Evolutionary conservation across 495 filamentous ascomycete species (phyloP).

Genomic region (Tuber aestivum): DNA sequence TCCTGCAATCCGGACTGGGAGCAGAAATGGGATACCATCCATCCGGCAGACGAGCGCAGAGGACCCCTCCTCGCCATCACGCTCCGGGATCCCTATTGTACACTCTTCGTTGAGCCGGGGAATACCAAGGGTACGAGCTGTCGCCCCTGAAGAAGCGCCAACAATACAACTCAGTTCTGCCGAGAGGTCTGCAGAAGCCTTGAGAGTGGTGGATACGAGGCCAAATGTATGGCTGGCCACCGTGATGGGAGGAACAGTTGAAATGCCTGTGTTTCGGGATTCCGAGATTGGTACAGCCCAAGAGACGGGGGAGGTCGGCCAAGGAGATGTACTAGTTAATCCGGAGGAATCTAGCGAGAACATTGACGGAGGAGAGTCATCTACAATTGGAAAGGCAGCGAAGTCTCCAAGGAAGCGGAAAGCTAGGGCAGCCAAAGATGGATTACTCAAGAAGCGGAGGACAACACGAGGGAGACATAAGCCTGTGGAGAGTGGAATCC

Average conservation of each 20-base stretch:
- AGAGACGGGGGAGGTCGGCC: not conserved
- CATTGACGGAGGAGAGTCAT: not conserved
- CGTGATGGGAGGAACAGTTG: not conserved
- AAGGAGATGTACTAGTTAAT: not conserved
- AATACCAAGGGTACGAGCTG: not conserved
- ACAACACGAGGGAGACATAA: constrained; percentile 9
- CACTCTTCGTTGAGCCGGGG: not conserved
- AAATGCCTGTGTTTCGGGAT: not conserved
- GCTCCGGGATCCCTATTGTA: not conserved
- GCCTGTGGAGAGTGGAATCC: constrained; percentile 26
- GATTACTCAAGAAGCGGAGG: constrained; percentile 6
- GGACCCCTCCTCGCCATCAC: not conserved
- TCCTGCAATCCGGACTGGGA: not conserved
- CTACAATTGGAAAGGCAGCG: not conserved
- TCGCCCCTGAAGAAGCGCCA: not conserved
- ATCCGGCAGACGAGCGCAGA: not conserved
- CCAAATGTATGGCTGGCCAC: not conserved
- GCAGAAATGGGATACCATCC: constrained; percentile 8
- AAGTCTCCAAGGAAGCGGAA: not conserved
- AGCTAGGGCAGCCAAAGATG: not conserved
- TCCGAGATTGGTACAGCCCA: not conserved
- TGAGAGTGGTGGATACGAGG: not conserved
- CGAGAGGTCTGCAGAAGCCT: not conserved
- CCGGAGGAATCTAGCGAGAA: not conserved
- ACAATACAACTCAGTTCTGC: not conserved